Conservation (phyloP, 1,139 yeast species). For the Wickerhamomyces sp. region DNA sequence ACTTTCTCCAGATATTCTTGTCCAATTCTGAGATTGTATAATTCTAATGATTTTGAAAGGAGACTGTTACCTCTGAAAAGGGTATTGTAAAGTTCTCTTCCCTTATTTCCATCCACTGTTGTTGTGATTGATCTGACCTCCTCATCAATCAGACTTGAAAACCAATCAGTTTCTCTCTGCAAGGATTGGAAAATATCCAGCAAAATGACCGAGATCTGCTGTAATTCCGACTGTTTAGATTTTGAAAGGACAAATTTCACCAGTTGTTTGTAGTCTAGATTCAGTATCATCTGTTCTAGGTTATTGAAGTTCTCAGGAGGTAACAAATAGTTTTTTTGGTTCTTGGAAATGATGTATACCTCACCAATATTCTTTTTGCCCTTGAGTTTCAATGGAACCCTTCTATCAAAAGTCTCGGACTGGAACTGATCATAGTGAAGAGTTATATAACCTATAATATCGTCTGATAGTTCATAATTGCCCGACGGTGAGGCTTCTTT, state of each 20-base stretch:
- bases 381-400: slow-evolving; percentile 26
- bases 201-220: slow-evolving; percentile 47
- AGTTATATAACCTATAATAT: slow-evolving; percentile 47
- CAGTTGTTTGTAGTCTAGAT: slow-evolving; percentile 47
- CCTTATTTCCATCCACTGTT: slow-evolving; percentile 10
- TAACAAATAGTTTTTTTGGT: slow-evolving; percentile 55
- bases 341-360: slow-evolving; percentile 48
- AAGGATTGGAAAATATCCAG: slow-evolving; percentile 64
- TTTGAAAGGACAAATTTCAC: slow-evolving; percentile 35
- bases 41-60: slow-evolving; percentile 75
- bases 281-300: slow-evolving; percentile 53
- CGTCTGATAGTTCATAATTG: slow-evolving; percentile 23
- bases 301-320: slow-evolving; percentile 54
- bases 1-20: slow-evolving; percentile 71
- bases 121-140: slow-evolving; percentile 39
- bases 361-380: slow-evolving; percentile 44
- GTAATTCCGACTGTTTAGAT: slow-evolving; percentile 32
- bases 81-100: slow-evolving; percentile 52
- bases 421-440: slow-evolving; percentile 48
- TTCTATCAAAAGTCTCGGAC: slow-evolving; percentile 27
- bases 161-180: slow-evolving; percentile 63
- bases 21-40: slow-evolving; percentile 72
- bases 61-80: slow-evolving; percentile 83
- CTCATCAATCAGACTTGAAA: slow-evolving; percentile 57
- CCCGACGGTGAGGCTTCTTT: slow-evolving; percentile 30